Conservation (phyloP, 805 yeast species). For the Saturnispora dispora region DNA sequence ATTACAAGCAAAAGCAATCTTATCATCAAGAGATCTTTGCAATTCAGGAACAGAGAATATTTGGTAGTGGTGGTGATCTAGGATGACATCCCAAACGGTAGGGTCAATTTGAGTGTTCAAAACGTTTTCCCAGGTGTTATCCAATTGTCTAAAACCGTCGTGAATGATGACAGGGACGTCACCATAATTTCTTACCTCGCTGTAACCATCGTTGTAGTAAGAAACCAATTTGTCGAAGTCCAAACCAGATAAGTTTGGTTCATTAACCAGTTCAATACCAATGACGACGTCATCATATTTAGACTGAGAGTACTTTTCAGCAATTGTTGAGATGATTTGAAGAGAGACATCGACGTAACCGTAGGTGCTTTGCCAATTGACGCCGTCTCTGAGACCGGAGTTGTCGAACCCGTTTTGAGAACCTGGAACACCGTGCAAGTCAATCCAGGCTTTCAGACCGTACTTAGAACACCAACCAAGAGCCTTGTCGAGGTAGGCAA, state of each 20-base stretch:
- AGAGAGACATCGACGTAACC: constrained; percentile 39
- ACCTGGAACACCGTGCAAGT: constrained; percentile 76
- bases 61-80: constrained; percentile 90
- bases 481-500: constrained; percentile 52
- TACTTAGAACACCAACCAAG: constrained; percentile 57
- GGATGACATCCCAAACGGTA: constrained; percentile 47
- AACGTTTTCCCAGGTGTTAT: constrained; percentile 54
- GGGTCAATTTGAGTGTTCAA: constrained; percentile 31
- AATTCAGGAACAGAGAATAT: constrained; percentile 65
- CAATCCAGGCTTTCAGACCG: constrained; percentile 62
- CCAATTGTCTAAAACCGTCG: constrained; percentile 56
- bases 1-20: constrained; percentile 48
- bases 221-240: constrained; percentile 49
- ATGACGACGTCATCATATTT: constrained; percentile 62
- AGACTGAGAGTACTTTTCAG: constrained; percentile 53
- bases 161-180: constrained; percentile 47
- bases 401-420: constrained; percentile 84
- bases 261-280: constrained; percentile 82
- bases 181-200: constrained; percentile 46
- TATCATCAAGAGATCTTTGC: constrained; percentile 49
- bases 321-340: constrained; percentile 44
- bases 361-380: constrained; percentile 46
- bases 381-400: constrained; percentile 57
- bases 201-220: constrained; percentile 58
- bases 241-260: constrained; percentile 72